Percentiles rank a stretch among this genome's conserved stretches.
phyloP scores from a whole-genome alignment of 2,329 filamentous ascomycete species.

The Nigrograna mackinnonii region DNA sequence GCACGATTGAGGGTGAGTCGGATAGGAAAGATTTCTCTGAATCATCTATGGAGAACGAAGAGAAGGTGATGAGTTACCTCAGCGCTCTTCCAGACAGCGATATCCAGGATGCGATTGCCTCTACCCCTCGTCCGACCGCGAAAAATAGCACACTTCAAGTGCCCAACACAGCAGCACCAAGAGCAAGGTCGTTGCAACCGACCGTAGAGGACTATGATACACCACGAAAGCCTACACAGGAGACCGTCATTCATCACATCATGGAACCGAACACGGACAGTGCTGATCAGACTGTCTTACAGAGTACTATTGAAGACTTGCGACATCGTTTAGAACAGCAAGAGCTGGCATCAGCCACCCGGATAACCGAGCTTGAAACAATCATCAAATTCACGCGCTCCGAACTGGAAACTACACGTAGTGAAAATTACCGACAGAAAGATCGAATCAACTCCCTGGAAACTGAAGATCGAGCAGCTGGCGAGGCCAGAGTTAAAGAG shows the following conservation, averaged over 20 bases:
- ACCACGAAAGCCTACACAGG: constrained; percentile 37
- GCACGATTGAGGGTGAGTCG: constrained; percentile 8
- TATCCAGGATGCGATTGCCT: constrained; percentile 22
- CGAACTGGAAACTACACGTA: constrained; percentile 32
- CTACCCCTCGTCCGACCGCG: constrained; percentile 27
- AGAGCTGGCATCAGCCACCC: constrained; percentile 27
- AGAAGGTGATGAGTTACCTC: constrained; percentile 42
- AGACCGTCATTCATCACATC: constrained; percentile 36
- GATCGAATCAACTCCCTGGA: constrained; percentile 21
- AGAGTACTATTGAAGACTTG: constrained; percentile 23
- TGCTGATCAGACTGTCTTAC: constrained; percentile 14
- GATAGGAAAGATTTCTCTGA: constrained; percentile 27
- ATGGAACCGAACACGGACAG: constrained; percentile 13
- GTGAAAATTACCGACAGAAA: constrained; percentile 33
- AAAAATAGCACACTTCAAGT: constrained; percentile 31
- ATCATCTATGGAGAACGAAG: constrained; percentile 40
- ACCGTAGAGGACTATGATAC: constrained; percentile 42
- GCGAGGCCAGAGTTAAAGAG: constrained; percentile 16
- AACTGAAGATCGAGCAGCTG: constrained; percentile 13
- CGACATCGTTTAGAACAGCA: constrained; percentile 30
- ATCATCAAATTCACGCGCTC: constrained; percentile 35
- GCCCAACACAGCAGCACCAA: constrained; percentile 25
- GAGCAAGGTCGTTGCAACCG: constrained; percentile 34
- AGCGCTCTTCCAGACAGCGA: constrained; percentile 41
- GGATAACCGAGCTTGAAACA: constrained; percentile 39